Conservation (phyloP, 257 asterid genomes). For the Haberlea rhodopensis region DNA sequence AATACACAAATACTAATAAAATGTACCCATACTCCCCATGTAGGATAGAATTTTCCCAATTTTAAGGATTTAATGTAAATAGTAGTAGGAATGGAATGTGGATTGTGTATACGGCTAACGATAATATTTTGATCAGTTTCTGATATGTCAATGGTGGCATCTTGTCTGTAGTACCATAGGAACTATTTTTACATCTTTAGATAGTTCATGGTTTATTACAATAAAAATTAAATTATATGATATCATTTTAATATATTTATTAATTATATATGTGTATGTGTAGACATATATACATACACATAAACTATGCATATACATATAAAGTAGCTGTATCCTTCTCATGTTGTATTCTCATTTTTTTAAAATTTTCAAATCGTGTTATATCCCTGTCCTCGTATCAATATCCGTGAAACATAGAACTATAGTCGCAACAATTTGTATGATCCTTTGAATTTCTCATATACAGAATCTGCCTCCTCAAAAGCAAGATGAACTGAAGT, state of each 20-base stretch:
- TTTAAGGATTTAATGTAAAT: too few species aligned
- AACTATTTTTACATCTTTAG: too few species aligned
- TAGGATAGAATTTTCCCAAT: too few species aligned
- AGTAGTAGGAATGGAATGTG: not conserved
- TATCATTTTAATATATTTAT: not conserved
- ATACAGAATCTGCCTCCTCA: constrained; percentile 59
- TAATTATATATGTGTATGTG: not conserved
- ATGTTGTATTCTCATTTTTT: not conserved
- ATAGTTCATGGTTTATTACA: too few species aligned
- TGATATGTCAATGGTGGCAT: not conserved
- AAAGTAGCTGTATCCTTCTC: not conserved
- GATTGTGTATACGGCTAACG: not conserved
- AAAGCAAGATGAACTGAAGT: constrained; percentile 43
- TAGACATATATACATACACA: too few species aligned
- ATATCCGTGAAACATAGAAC: not conserved
- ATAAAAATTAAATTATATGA: too few species aligned
- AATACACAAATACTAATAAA: too few species aligned
- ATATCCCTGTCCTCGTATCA: not conserved
- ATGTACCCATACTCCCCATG: not conserved
- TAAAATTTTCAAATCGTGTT: too few species aligned
- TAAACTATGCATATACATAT: constrained; percentile 2
- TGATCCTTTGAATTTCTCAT: constrained; percentile 1
- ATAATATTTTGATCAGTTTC: not conserved
- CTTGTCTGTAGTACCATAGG: not conserved
- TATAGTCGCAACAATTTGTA: not conserved